These are phyloP conservation scores for Globisporangium yorkense DNA, from an alignment of 352 stramenopile genomes.

Conservation along the genomic window DNA sequence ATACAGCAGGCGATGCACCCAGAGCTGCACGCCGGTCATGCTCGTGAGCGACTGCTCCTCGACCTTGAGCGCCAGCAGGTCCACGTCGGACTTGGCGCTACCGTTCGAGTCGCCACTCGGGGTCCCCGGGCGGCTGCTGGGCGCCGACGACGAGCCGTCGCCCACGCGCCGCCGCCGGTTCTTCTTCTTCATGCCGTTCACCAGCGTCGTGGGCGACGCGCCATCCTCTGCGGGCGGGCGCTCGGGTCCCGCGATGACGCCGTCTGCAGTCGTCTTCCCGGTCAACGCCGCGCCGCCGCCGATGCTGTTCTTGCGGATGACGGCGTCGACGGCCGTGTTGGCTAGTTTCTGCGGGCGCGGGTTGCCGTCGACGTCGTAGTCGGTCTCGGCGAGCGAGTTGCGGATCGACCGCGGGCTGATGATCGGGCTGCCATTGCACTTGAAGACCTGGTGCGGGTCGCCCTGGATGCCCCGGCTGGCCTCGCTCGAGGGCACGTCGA, in stretches of 20 bases:
- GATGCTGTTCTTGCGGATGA: not conserved
- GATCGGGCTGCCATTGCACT: slow-evolving; percentile 49
- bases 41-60: slow-evolving; percentile 44
- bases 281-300: not conserved
- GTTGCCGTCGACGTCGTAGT: slow-evolving; percentile 43
- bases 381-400: slow-evolving; percentile 52
- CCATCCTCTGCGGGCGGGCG: not conserved
- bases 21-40: slow-evolving; percentile 59
- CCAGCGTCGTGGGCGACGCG: slow-evolving; percentile 3
- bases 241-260: not conserved
- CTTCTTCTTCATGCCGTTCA: slow-evolving; percentile 1
- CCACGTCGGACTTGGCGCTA: slow-evolving; percentile 14
- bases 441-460: slow-evolving; percentile 51
- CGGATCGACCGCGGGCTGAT: slow-evolving; percentile 67
- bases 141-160: slow-evolving; percentile 2
- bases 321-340: slow-evolving; percentile 4
- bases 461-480: slow-evolving; percentile 11
- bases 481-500: slow-evolving; percentile 29
- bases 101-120: slow-evolving; percentile 4
- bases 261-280: not conserved
- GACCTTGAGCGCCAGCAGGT: slow-evolving; percentile 22
- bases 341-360: slow-evolving; percentile 23
- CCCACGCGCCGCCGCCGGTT: slow-evolving; percentile 7
- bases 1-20: slow-evolving; percentile 59
- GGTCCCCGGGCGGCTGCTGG: slow-evolving; percentile 9